Evolutionary conservation across 495 filamentous ascomycete species (phyloP), one percentile per base, ranked within the genome.

Genomic region (Tuber brumale): DNA sequence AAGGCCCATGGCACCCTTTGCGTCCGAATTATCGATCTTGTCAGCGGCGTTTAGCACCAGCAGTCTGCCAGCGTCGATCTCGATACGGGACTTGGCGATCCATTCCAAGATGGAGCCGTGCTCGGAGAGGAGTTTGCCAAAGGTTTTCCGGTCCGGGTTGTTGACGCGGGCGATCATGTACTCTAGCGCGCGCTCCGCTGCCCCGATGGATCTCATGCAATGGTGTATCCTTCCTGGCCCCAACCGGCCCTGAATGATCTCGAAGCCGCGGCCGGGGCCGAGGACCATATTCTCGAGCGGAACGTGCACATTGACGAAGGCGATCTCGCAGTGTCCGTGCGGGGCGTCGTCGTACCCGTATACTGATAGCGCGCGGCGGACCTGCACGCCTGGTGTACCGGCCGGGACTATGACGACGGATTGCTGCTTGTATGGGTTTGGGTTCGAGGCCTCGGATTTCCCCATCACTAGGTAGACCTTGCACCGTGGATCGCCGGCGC

Each of bases 341-440:
- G 94, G 94, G 39, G 94, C 94, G 81, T 97, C 94, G 71, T 97
- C 94, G 84, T 95, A 97, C 51, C 94, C 94, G 85, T 96, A 97
- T 51, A 97, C 94, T 23, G 87, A 89, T 51, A 97, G 88, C 90
- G 95, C 94, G 75, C 94, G 90, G 85, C 95, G 89, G 77, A 97
- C 88, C 19, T 89, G 93, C 77, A 97, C 89, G 72, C 94, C 94
- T 70, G 89, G 89, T 23, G 90, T 88, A 76, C 88, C 87, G 7
- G 93, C 87, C 7, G 93, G 92, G 19, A 97, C 94, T 6, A 97
- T 86, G 72, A 97, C 88, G 72, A 97, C 94, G 44, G 93, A 97
- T 85, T 97, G 94, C 79, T 95, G 94, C 81, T 88, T 88, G 87
- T 96, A 96, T 35, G 89, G 85, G 83, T 95, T 90, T 72, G 86